Evolutionary conservation across 805 yeast species (phyloP), one percentile per base, ranked within the genome.

Genomic region (Dipodascus geniculatus): DNA sequence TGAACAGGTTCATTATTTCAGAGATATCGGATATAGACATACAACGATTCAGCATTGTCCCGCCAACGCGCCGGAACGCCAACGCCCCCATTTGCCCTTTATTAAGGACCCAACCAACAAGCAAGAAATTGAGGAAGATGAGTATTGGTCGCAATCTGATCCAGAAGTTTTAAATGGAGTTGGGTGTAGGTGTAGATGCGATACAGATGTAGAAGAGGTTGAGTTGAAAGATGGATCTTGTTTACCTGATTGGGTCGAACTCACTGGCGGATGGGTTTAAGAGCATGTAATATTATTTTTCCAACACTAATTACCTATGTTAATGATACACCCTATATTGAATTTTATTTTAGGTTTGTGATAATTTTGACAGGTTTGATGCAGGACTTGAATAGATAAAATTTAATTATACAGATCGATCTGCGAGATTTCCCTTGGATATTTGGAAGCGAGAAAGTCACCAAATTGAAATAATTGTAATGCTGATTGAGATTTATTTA

Each of bases 1-100:
- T 1, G 71, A 77, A 1, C 87, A 90, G 54, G 71, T 91, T 8
- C 97, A 91, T 68, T 91, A 89, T 68, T 91, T 91, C 70, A 72
- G 96, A 57, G 97, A 91, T 63, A 83, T 91, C 58, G 98, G 98
- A 0, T 91, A 90, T 68, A 74, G 79, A 54, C 97, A 91, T 65
- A 78, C 91, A 0, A 78, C 84, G 0, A 71, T 89, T 52, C 83
- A 78, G 44, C 97, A 90, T 68, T 90, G 97, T 72, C 96, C 97
- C 0, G 68, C 69, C 9, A 84, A 84, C 62, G 74, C 85, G 0
- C 78, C 77, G 2, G 60, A 62, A 11, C 70, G 72, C 33, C 91
- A 85, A 56, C 58, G 64, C 20, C 69, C 70, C 2, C 64, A 63
- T 17, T 61, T 64, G 72, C 56, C 74, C 6, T 62, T 62, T 42